Conservation (phyloP, 2,329 filamentous ascomycete genomes). For the Emergomyces orientalis region DNA sequence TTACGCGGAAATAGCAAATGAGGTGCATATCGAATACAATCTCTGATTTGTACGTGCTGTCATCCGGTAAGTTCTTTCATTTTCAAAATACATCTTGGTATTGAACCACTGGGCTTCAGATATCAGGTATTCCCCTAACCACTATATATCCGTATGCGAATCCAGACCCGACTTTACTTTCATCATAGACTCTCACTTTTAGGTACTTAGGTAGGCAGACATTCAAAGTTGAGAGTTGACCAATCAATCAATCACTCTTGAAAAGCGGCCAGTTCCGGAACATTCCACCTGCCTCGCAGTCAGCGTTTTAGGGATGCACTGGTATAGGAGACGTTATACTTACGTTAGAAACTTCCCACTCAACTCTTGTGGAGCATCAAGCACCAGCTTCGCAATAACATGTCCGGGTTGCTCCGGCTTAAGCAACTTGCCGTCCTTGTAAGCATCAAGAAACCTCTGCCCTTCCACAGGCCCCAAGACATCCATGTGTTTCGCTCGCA, state of each 20-base stretch:
- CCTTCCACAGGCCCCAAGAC: slow-evolving; percentile 39
- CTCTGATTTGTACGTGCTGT: too few species aligned
- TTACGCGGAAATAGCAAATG: too few species aligned
- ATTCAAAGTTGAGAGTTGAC: too few species aligned
- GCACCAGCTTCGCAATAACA: slow-evolving; percentile 72
- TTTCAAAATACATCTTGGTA: too few species aligned
- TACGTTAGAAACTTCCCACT: slow-evolving; percentile 60
- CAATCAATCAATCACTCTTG: slow-evolving; percentile 25
- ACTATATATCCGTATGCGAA: too few species aligned
- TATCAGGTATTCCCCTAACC: too few species aligned
- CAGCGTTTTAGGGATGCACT: neutral
- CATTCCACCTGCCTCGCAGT: slow-evolving; percentile 35
- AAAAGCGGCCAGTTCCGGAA: slow-evolving; percentile 34
- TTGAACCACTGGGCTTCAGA: too few species aligned
- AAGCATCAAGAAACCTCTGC: slow-evolving; percentile 58
- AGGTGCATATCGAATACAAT: too few species aligned
- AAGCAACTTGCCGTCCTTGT: slow-evolving; percentile 62
- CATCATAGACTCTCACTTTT: neutral
- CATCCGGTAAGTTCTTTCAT: too few species aligned
- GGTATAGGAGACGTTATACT: neutral
- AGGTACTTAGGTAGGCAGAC: too few species aligned
- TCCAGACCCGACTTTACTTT: too few species aligned
- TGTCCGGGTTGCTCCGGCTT: slow-evolving; percentile 74
- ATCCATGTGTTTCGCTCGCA: slow-evolving; percentile 59
- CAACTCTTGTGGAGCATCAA: slow-evolving; percentile 55